These are phyloP conservation scores for Flueggea neowawraea DNA, from an alignment of 441 rosid genomes.

Conservation along the genomic window DNA sequence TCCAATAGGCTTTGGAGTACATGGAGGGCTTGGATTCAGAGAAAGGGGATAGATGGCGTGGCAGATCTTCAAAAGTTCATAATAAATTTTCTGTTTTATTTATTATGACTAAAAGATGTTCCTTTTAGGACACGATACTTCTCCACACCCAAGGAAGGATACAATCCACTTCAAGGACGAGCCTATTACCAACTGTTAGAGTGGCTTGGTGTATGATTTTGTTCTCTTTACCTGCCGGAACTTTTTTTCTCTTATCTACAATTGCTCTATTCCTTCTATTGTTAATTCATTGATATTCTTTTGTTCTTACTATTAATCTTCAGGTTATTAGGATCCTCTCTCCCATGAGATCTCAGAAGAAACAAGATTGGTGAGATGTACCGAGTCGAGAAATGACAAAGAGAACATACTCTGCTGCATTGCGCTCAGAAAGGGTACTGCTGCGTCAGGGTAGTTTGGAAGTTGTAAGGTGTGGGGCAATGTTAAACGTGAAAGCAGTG, in stretches of 20 bases:
- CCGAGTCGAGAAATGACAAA: conserved; percentile 75
- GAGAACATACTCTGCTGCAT: conserved; percentile 76
- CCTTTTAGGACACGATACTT: conserved; percentile 88
- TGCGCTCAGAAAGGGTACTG: conserved; percentile 56
- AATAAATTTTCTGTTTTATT: not conserved
- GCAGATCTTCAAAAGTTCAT: not conserved
- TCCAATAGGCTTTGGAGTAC: too few species aligned
- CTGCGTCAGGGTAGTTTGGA: conserved; percentile 66
- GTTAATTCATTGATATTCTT: too few species aligned
- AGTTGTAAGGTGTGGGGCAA: conserved; percentile 94
- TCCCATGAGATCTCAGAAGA: conserved; percentile 79
- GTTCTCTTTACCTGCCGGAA: too few species aligned
- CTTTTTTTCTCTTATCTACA: conserved; percentile 1
- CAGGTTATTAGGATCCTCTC: conserved; percentile 97
- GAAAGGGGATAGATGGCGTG: too few species aligned
- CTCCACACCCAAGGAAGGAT: too few species aligned
- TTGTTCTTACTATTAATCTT: conserved; percentile 6
- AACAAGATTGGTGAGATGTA: conserved; percentile 85
- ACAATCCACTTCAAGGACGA: too few species aligned
- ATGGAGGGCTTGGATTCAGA: too few species aligned
- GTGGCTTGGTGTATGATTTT: too few species aligned
- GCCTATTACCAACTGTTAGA: too few species aligned
- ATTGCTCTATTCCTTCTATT: not conserved
- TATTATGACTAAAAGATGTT: conserved; percentile 7
- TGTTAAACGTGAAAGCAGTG: conserved; percentile 44